Evolutionary conservation across 768 basidiomycete species (phyloP).

Genomic region (Kwoniella sp.): DNA sequence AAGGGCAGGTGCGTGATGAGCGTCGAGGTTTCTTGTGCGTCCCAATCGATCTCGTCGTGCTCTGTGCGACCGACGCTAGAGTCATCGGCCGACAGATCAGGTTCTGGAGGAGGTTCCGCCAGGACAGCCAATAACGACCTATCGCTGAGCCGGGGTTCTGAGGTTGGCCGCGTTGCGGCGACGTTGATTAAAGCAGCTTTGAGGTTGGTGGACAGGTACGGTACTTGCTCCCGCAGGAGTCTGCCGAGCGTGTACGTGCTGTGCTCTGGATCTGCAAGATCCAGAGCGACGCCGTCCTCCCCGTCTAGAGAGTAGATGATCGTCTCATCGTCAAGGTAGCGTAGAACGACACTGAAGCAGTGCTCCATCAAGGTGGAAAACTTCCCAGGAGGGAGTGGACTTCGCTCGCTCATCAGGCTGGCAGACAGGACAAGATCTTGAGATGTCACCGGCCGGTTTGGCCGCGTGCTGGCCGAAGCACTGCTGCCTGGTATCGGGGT

Average conservation of each 20-base stretch:
- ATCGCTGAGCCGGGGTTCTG: conserved; percentile 14
- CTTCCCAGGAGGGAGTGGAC: too few species aligned
- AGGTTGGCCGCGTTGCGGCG: conserved; percentile 17
- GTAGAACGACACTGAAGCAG: conserved; percentile 25
- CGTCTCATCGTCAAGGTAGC: conserved; percentile 21
- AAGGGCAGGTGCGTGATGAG: conserved; percentile 22
- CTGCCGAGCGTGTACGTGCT: conserved; percentile 13
- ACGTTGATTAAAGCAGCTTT: conserved; percentile 18
- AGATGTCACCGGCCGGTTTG: not conserved
- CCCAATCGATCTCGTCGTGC: conserved; percentile 8
- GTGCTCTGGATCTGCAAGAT: not conserved
- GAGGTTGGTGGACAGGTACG: conserved; percentile 23
- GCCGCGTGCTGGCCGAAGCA: not conserved
- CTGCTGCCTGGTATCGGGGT: not conserved
- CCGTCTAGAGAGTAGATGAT: conserved; percentile 1
- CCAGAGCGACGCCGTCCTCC: not conserved
- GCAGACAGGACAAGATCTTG: not conserved
- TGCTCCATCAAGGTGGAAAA: conserved; percentile 26
- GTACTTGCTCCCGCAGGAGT: conserved; percentile 28
- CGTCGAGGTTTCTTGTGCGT: not conserved
- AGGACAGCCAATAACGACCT: conserved; percentile 12
- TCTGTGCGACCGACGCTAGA: not conserved
- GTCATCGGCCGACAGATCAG: not conserved
- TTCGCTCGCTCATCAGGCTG: too few species aligned
- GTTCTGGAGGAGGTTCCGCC: conserved; percentile 4